Conservation (phyloP, 371 early-diverging fungal species). For the Lichtheimia ornata region DNA sequence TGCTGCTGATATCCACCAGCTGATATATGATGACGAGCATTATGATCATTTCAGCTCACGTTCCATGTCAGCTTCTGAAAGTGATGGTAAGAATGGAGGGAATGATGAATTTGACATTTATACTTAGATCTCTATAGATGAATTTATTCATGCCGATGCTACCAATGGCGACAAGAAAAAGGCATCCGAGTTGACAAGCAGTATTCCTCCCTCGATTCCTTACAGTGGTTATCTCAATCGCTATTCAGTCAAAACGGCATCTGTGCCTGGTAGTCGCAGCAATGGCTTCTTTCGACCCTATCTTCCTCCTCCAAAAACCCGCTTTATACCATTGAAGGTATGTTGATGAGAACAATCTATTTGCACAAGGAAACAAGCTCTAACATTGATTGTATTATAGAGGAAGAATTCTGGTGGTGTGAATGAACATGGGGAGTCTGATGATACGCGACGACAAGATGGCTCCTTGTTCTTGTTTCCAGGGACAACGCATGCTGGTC, state of each 20-base stretch:
- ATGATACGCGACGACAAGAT: background rate
- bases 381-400: background rate
- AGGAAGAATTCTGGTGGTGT: background rate
- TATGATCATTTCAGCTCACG: slow-evolving; percentile 19
- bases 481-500: background rate
- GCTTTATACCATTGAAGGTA: slow-evolving; percentile 40
- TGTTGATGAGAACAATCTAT: too few relatives aligned
- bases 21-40: slow-evolving; percentile 8
- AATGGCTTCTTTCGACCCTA: slow-evolving; percentile 49
- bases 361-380: too few relatives aligned
- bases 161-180: background rate
- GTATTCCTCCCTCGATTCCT: slow-evolving; percentile 66
- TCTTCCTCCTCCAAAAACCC: slow-evolving; percentile 53
- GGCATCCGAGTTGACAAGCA: slow-evolving; percentile 7
- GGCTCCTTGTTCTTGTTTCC: slow-evolving; percentile 7
- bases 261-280: slow-evolving; percentile 16
- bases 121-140: too few relatives aligned
- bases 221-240: slow-evolving; percentile 69
- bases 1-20: slow-evolving; percentile 2
- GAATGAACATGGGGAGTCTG: background rate
- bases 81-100: slow-evolving; percentile 19
- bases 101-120: background rate
- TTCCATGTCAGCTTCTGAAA: slow-evolving; percentile 18
- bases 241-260: slow-evolving; percentile 47
- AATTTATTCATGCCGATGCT: too few relatives aligned